Conservation (phyloP, 2,329 filamentous ascomycete species). For the Parasarocladium wereldwijsianum region DNA sequence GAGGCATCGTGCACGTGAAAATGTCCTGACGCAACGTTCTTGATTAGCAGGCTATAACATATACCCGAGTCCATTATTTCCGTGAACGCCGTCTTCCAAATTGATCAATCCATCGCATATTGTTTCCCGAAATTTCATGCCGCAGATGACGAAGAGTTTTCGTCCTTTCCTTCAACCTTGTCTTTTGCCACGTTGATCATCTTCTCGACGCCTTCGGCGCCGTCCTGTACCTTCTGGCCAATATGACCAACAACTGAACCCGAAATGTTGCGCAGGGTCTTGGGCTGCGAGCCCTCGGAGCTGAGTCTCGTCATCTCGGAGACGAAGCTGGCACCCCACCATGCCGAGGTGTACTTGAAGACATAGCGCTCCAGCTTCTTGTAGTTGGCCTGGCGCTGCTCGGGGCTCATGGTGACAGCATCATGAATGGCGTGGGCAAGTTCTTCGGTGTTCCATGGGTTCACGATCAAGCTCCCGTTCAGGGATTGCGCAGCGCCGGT, state of each 20-base stretch:
- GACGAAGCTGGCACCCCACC: slow-evolving; percentile 93
- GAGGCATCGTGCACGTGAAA: too few relatives aligned
- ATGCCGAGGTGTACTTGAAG: slow-evolving; percentile 92
- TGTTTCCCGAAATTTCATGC: too few relatives aligned
- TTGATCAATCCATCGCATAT: too few relatives aligned
- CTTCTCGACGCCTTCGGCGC: slow-evolving; percentile 10
- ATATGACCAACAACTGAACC: slow-evolving; percentile 19
- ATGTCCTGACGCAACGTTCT: too few relatives aligned
- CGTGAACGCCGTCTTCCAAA: too few relatives aligned
- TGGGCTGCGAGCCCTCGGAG: slow-evolving; percentile 20
- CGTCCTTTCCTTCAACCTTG: background rate
- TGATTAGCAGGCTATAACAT: too few relatives aligned
- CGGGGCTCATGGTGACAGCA: slow-evolving; percentile 89
- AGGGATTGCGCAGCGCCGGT: slow-evolving; percentile 89
- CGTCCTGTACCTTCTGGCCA: slow-evolving; percentile 14
- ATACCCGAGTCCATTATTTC: too few relatives aligned
- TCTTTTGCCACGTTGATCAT: slow-evolving; percentile 2
- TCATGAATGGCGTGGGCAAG: slow-evolving; percentile 86
- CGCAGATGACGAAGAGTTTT: too few relatives aligned
- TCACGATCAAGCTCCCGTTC: slow-evolving; percentile 86
- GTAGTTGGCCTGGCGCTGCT: slow-evolving; percentile 76
- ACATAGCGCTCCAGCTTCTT: slow-evolving; percentile 89
- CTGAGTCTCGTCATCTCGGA: slow-evolving; percentile 54
- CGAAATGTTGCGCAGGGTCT: slow-evolving; percentile 25
- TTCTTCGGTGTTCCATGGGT: slow-evolving; percentile 98